These are phyloP conservation scores for Colletotrichum sp. DNA, from an alignment of 2,329 filamentous ascomycete genomes.

Conservation along the genomic window DNA sequence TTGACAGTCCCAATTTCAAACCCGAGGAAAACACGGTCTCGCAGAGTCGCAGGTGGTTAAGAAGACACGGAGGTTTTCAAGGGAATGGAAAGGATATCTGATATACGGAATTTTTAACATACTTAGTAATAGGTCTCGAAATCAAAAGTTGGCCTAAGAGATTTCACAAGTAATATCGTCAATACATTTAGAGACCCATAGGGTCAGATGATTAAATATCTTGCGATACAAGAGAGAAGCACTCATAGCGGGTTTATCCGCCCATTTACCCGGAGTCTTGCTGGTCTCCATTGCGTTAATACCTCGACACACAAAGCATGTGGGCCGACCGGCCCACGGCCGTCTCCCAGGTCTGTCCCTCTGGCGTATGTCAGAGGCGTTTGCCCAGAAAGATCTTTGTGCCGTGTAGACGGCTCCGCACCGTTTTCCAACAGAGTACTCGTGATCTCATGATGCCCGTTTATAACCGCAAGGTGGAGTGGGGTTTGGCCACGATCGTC, in stretches of 20 bases:
- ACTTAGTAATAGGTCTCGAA: not conserved
- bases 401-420: not conserved
- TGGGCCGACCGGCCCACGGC: not conserved
- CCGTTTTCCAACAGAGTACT: not conserved
- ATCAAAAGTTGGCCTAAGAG: not conserved
- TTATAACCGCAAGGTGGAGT: not conserved
- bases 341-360: not conserved
- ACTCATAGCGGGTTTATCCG: not conserved
- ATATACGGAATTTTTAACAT: accelerated
- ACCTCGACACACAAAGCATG: not conserved
- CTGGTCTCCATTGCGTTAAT: not conserved
- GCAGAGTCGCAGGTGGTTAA: not conserved
- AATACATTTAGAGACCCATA: not conserved
- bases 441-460: not conserved
- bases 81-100: accelerated
- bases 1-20: not conserved
- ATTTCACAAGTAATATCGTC: not conserved
- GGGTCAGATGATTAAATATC: no score
- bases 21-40: not conserved
- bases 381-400: not conserved
- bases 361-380: not conserved
- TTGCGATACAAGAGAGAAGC: not conserved
- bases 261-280: not conserved
- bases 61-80: not conserved
- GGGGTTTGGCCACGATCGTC: not conserved